A percentile compares a stretch with the other conserved stretches of the same genome.
Evolutionary conservation across 176 grass and related monocot species (phyloP).

Genomic region (Rhynchospora tenuis): DNA sequence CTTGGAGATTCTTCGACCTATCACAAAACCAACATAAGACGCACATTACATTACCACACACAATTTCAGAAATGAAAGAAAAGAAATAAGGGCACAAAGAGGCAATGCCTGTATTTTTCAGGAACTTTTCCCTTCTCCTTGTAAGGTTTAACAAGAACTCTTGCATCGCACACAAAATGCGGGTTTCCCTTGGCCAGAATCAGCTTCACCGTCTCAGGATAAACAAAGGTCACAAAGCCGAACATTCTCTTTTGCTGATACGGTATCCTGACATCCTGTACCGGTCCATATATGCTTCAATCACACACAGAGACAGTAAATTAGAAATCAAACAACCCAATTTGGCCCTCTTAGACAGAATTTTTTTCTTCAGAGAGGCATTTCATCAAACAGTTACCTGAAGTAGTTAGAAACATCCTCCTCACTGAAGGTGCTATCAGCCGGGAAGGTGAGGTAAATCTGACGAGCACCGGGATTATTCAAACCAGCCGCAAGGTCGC

Average conservation of each 20-base stretch:
- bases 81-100: background rate
- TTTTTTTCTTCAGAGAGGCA: background rate
- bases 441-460: conserved; percentile 87
- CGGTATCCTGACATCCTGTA: conserved; percentile 92
- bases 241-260: conserved; percentile 97
- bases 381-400: conserved; percentile 46
- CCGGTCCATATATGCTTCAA: conserved; percentile 76
- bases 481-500: conserved; percentile 30
- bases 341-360: background rate
- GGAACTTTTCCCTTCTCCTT: conserved; percentile 91
- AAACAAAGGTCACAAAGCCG: conserved; percentile 91
- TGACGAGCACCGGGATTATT: conserved; percentile 47
- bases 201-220: conserved; percentile 52
- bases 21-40: background rate
- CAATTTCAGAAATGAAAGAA: background rate
- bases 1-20: conserved; percentile 31
- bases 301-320: conserved; percentile 2
- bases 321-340: background rate
- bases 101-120: conserved; percentile 64
- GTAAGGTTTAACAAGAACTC: conserved; percentile 93
- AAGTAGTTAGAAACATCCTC: conserved; percentile 86
- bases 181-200: conserved; percentile 75
- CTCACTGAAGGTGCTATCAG: conserved; percentile 78
- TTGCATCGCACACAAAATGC: conserved; percentile 72
- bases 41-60: conserved; percentile 26